Evolutionary conservation across 495 filamentous ascomycete genomes (phyloP).

Genomic region (Annulohypoxylon stygium): DNA sequence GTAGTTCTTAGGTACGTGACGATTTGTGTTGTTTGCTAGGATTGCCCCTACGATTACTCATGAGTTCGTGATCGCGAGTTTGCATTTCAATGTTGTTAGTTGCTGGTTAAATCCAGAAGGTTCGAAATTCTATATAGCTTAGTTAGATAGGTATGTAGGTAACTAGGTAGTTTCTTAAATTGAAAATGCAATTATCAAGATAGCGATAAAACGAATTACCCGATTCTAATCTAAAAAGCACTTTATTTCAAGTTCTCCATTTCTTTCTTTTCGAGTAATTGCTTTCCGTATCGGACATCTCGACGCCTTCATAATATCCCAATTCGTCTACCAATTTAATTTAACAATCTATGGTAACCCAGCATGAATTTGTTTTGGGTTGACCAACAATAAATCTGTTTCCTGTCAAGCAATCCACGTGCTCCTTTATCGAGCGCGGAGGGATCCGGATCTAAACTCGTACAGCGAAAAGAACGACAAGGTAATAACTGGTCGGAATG

Average conservation of each 20-base stretch:
- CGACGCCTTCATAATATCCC: not conserved
- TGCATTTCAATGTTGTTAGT: too few relatives aligned
- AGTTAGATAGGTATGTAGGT: not conserved
- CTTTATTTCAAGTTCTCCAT: not conserved
- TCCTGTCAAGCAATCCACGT: not conserved
- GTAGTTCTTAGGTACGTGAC: not conserved
- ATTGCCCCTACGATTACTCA: not conserved
- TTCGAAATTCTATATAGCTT: not conserved
- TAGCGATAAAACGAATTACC: not conserved
- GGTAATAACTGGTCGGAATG: constrained; percentile 10
- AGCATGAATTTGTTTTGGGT: not conserved
- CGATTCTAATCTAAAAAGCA: not conserved
- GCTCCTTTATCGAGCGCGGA: not conserved
- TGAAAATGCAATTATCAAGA: not conserved
- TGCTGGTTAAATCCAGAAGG: not conserved
- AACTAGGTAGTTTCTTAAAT: not conserved
- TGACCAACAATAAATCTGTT: not conserved
- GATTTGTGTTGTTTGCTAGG: not conserved
- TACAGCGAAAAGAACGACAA: not conserved
- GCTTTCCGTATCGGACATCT: not conserved
- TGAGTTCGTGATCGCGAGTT: not conserved
- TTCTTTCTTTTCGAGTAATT: not conserved
- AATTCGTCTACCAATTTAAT: not conserved
- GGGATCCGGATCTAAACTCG: constrained; percentile 29
- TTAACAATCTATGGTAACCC: not conserved